phyloP scores from a whole-genome alignment of 768 basidiomycete genomes.

The Tephrocybe sp. region DNA sequence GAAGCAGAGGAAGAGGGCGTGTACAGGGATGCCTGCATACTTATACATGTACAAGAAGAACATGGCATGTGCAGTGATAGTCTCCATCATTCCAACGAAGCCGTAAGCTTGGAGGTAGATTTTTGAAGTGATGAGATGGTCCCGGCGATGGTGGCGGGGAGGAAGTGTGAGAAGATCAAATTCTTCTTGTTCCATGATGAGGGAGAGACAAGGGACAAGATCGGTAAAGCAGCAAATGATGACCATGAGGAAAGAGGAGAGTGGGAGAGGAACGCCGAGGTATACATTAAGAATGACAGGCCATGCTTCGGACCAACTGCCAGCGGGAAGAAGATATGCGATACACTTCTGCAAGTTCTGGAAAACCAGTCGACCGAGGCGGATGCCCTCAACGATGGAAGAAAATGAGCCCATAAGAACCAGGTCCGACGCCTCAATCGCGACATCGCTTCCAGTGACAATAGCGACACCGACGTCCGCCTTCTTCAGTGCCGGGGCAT shows the following conservation, averaged over 20 bases:
- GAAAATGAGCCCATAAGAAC: constrained; percentile 47
- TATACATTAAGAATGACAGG: constrained; percentile 54
- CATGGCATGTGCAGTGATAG: constrained; percentile 12
- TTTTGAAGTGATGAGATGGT: constrained; percentile 17
- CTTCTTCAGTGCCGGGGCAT: constrained; percentile 48
- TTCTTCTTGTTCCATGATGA: constrained; percentile 19
- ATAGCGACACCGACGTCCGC: constrained; percentile 57
- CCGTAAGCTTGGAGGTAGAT: constrained; percentile 16
- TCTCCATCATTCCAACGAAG: constrained; percentile 18
- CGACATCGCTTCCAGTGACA: constrained; percentile 41
- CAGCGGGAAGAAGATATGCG: constrained; percentile 44
- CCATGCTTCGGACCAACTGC: constrained; percentile 59
- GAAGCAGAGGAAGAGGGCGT: constrained; percentile 39
- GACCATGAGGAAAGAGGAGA: constrained; percentile 37
- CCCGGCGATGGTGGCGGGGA: constrained; percentile 12
- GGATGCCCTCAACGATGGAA: constrained; percentile 55
- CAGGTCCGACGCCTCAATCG: constrained; percentile 50
- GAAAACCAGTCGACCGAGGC: constrained; percentile 58
- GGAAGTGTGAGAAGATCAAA: constrained; percentile 18
- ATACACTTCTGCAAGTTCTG: constrained; percentile 56
- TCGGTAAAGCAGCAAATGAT: constrained; percentile 20
- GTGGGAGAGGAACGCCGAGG: constrained; percentile 55
- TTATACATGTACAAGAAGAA: constrained; percentile 41
- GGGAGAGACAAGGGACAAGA: constrained; percentile 10
- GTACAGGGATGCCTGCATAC: constrained; percentile 32